Evolutionary conservation across 2,329 filamentous ascomycete genomes (phyloP).

Genomic region (Diaporthe nobilis): DNA sequence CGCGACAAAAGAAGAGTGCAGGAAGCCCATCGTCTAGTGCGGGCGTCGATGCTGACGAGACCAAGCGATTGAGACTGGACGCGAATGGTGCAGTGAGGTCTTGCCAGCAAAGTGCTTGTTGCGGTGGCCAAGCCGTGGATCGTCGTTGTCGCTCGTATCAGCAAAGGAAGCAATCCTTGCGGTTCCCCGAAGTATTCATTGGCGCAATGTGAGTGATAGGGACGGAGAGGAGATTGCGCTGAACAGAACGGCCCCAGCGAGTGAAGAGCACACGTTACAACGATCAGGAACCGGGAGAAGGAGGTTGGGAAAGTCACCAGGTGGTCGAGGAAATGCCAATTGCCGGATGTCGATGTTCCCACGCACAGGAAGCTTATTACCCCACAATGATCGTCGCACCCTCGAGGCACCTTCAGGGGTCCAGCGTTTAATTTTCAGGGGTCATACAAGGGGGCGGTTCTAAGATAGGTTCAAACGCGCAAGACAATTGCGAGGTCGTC

Average conservation of each 20-base stretch:
- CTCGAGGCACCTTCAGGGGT: constrained; percentile 8
- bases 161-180: constrained; percentile 17
- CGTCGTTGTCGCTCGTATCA: constrained; percentile 13
- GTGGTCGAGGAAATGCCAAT: constrained; percentile 21
- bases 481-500: not conserved
- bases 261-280: constrained; percentile 23
- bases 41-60: not conserved
- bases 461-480: constrained; percentile 15
- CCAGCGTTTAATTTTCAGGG: constrained; percentile 19
- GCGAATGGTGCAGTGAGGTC: not conserved
- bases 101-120: not conserved
- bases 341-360: constrained; percentile 18
- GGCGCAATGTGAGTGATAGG: not conserved
- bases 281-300: not conserved
- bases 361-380: constrained; percentile 17
- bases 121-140: not conserved
- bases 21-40: constrained; percentile 23
- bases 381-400: constrained; percentile 20
- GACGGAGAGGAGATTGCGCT: not conserved
- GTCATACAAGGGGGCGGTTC: constrained; percentile 20
- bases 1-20: constrained; percentile 20
- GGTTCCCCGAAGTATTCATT: not conserved
- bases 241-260: not conserved
- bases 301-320: not conserved
- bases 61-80: not conserved